These are phyloP conservation scores for Phlegmacium glaucopus DNA, from an alignment of 768 basidiomycete species.

Conservation along the genomic window DNA sequence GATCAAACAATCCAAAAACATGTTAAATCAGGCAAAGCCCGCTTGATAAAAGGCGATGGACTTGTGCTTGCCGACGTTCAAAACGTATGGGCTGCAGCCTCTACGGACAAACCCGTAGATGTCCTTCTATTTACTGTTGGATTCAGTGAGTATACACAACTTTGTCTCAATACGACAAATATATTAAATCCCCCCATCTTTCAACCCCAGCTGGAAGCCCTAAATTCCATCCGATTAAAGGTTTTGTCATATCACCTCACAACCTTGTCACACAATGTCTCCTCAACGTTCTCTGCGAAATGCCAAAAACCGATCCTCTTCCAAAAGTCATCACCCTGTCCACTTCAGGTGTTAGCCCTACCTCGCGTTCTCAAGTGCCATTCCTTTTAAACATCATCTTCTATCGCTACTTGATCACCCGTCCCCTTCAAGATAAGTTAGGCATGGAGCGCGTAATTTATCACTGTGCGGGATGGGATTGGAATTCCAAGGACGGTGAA, in stretches of 20 bases:
- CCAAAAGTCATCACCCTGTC: constrained; percentile 48
- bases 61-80: constrained; percentile 45
- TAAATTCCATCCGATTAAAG: constrained; percentile 34
- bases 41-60: constrained; percentile 56
- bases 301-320: constrained; percentile 36
- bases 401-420: constrained; percentile 40
- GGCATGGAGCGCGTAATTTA: constrained; percentile 50
- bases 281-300: constrained; percentile 50
- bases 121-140: constrained; percentile 59
- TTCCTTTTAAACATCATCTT: constrained; percentile 40
- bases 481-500: constrained; percentile 38
- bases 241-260: constrained; percentile 40
- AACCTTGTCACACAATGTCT: constrained; percentile 57
- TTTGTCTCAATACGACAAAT: too few relatives aligned
- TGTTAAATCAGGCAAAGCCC: constrained; percentile 46
- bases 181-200: too few relatives aligned
- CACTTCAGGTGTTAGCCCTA: constrained; percentile 43
- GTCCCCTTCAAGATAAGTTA: constrained; percentile 58
- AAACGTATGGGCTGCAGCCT: constrained; percentile 44
- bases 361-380: constrained; percentile 42
- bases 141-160: constrained; percentile 32
- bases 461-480: constrained; percentile 46
- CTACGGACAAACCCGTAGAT: constrained; percentile 41
- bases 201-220: constrained; percentile 15
- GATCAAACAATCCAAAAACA: constrained; percentile 47